Evolutionary conservation across 441 rosid genomes (phyloP).

Genomic region (Brassica hybrid): DNA sequence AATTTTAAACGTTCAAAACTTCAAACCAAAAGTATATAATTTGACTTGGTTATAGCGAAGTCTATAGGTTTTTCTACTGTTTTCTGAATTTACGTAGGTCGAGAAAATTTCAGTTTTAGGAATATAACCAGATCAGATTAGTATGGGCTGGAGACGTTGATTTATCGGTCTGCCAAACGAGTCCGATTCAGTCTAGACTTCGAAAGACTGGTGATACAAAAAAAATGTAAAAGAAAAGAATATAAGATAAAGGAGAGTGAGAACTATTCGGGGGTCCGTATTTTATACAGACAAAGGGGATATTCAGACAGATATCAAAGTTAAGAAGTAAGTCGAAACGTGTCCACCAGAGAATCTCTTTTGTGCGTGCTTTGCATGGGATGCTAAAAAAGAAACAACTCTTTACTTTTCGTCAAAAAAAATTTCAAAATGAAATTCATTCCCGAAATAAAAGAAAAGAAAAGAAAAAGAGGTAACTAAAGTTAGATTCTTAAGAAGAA

Average conservation of each 20-base stretch:
- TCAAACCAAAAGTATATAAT: neutral
- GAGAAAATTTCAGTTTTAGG: neutral
- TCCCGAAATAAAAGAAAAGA: conserved; percentile 34
- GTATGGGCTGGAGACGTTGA: neutral
- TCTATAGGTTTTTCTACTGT: neutral
- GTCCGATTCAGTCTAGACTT: neutral
- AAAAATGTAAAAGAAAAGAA: conserved; percentile 23
- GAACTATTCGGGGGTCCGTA: conserved; percentile 33
- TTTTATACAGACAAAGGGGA: conserved; percentile 46
- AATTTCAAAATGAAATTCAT: conserved; percentile 10
- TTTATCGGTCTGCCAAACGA: neutral
- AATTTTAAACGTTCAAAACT: neutral
- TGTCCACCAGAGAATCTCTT: conserved; percentile 45
- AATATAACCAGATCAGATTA: neutral
- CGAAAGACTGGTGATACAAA: neutral
- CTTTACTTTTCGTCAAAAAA: conserved; percentile 37
- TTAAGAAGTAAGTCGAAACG: conserved; percentile 42
- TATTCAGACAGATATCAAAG: conserved; percentile 47
- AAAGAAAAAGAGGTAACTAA: conserved; percentile 39
- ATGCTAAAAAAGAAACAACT: conserved; percentile 42
- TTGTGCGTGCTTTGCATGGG: conserved; percentile 46
- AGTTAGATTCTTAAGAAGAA: conserved; percentile 41
- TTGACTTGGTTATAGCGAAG: neutral
- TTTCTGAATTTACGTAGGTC: neutral
- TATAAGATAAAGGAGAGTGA: conserved; percentile 28